Evolutionary conservation across 2,329 filamentous ascomycete genomes (phyloP).

Genomic region (Pseudocercospora pini-densiflorae): DNA sequence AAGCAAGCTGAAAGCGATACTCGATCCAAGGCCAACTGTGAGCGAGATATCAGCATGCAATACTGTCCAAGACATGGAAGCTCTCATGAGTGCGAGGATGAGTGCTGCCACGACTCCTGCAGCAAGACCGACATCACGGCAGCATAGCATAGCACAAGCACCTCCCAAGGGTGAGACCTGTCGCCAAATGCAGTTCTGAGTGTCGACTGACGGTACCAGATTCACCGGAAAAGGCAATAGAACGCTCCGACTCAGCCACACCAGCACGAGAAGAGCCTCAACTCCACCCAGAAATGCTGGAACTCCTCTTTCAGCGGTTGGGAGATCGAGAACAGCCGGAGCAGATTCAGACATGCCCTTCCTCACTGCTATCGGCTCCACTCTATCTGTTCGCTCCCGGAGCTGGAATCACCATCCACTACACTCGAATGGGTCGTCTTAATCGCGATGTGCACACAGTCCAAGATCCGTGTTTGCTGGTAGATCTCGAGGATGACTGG

Average conservation of each 20-base stretch:
- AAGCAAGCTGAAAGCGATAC: constrained; percentile 13
- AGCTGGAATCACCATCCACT: constrained; percentile 14
- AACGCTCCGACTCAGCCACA: not conserved
- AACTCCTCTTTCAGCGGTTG: constrained; percentile 9
- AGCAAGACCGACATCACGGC: not conserved
- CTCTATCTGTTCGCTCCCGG: constrained; percentile 18
- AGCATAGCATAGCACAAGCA: not conserved
- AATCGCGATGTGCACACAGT: constrained; percentile 12
- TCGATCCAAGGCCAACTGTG: constrained; percentile 15
- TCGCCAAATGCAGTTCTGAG: too few species aligned
- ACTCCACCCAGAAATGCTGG: constrained; percentile 6
- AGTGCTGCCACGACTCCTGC: not conserved
- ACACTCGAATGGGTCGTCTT: constrained; percentile 5
- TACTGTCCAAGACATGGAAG: constrained; percentile 23
- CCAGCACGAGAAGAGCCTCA: not conserved
- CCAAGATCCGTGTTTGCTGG: constrained; percentile 9
- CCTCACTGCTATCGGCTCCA: not conserved
- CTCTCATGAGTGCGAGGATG: constrained; percentile 11
- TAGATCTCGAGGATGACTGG: constrained; percentile 16
- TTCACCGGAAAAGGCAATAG: not conserved
- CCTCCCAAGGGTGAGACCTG: not conserved
- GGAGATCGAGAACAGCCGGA: constrained; percentile 4
- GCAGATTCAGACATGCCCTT: constrained; percentile 9
- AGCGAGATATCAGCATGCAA: constrained; percentile 19
- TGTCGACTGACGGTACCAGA: not conserved